Evolutionary conservation across 768 basidiomycete genomes (phyloP), one percentile per base, ranked within the genome.

Genomic region (Boletellus ananiceps): DNA sequence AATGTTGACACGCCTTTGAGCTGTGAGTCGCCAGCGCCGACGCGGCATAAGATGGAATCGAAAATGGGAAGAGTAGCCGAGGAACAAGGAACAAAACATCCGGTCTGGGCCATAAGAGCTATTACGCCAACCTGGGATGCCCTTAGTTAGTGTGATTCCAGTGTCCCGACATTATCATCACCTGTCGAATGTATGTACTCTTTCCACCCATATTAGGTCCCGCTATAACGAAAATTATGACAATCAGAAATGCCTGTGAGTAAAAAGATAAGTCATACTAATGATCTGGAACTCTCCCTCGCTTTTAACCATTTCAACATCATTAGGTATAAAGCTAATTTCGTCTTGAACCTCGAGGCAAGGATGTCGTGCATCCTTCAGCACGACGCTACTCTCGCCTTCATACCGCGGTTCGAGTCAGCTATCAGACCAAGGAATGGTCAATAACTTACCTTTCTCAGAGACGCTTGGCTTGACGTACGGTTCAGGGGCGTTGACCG

Each of bases 131-230:
- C 85, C 83, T 85, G 73, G 43, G 27, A 38, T 9, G 2, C 32
- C n/a, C 33, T 52, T 25, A 59, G 48, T 46, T 36, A 19, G 8
- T 23, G 21, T 12, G 6, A 41, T 19, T 16, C 7, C 8, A n/a
- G n/a, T 15, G 19, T 29, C 43, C 14, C 5, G 13, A 8, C 4
- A 37, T 14, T 19, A 15, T 40, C 11, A n/a, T 52, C 40, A 86
- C 88, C 72, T 93, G 89, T 40, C 93, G 87, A 58, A 98, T 95
- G 60, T 94, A 97, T 0, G 95, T 97, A 41, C 89, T 93, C 69
- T 99, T 99, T 51, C 96, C 96, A 45, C 96, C 96, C 89, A 97
- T 97, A 68, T 99, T 99, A 0, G 96, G 96, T 5, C 96, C 96
- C 18, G 95, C 88, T 90, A 34, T 8, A 16, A 53, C 23, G 14